Evolutionary conservation across 2,329 filamentous ascomycete species (phyloP), one percentile per base, ranked within the genome.

Genomic region (Chaetomiaceae sp.): DNA sequence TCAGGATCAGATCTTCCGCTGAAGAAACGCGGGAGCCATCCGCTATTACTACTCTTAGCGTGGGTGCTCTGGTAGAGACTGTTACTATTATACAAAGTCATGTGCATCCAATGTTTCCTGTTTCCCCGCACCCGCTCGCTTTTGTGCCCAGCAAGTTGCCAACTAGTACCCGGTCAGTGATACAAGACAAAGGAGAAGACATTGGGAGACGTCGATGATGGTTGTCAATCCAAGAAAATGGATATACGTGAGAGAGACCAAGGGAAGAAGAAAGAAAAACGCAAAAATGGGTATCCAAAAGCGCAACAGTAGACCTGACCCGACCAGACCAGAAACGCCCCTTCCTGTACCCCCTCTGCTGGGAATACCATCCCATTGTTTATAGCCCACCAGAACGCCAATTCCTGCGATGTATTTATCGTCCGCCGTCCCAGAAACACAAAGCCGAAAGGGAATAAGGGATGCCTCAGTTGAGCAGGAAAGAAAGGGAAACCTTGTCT

Each of bases 221-320:
- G 23, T 15, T 14, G 38, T 5, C 20, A n/a, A 34, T 4, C 11
- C 12, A 31, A 34, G 19, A 19, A 25, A 31, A 22, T 2, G 7
- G 23, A 36, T 34, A 22, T 40, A 45, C 15, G 6, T 12, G 15
- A 22, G 11, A 31, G 2, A 23, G 22, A 19, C 17, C 19, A 31
- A 12, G 8, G 8, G 22, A 33, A 38, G 14, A 23, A 34, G 8
- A 33, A 17, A 46, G 29, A n/a, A 36, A 6, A 40, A 37, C 7
- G 11, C 37, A 37, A 34, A 52, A 40, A 19, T 33, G 50, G 50
- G 50, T 53, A 53, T 53, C 50, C 36, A 42, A 47, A 25, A 49
- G 15, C 17, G 25, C 12, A 53, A 29, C 23, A 48, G 12, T 31
- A 48, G 39, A 36, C 36, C n/a, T n/a, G n/a, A n/a, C n/a, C n/a